Base-by-base conservation (phyloP, 495 filamentous ascomycete genomes). In the Apodospora peruviana region DNA sequence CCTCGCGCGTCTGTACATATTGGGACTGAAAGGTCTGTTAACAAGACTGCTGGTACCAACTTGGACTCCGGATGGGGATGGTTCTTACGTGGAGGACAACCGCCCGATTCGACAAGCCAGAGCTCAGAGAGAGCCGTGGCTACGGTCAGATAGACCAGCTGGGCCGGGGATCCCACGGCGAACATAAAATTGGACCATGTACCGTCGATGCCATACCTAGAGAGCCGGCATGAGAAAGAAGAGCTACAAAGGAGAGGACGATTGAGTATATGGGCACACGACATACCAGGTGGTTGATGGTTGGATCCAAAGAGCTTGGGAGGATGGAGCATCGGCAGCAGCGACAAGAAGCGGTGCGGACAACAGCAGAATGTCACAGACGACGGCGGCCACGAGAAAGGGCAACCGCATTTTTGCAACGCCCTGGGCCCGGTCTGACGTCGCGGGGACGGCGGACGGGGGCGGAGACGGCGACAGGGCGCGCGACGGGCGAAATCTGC, bases 61-160 rank as follows among this genome's bases (percentile, higher is more conserved):
- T 0, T n/a, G 42, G 16, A 57, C 63, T 5, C 1, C 11, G 5
- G 3, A 27, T 5, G 21, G 12, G 16, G 9, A 20, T 35, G 19
- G 22, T 23, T 60, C 64, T 64, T 62, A 75, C 69, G 62, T 40
- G 60, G 50, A 41, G 51, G 56, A 52, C 82, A 84, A 43, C 79
- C 80, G 11, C 65, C 62, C 4, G 64, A 61, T 24, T 68, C 66
- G 32, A 84, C 68, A 4, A 79, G 74, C 79, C 79, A 84, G 18
- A 76, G 73, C 55, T 81, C 78, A 20, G 75, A 71, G 35, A 79
- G 60, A 11, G 70, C 71, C 2, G 81, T 85, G 50, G 75, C 79
- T 36, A 76, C 67, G 22, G 77, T 70, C 42, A 83, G 69, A 49
- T 81, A 76, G 4, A 83, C 61, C 41, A 76, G 69, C 60, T 83